Conservation (phyloP, 1,284 basidiomycete genomes). For the Caloboletus inedulis region DNA sequence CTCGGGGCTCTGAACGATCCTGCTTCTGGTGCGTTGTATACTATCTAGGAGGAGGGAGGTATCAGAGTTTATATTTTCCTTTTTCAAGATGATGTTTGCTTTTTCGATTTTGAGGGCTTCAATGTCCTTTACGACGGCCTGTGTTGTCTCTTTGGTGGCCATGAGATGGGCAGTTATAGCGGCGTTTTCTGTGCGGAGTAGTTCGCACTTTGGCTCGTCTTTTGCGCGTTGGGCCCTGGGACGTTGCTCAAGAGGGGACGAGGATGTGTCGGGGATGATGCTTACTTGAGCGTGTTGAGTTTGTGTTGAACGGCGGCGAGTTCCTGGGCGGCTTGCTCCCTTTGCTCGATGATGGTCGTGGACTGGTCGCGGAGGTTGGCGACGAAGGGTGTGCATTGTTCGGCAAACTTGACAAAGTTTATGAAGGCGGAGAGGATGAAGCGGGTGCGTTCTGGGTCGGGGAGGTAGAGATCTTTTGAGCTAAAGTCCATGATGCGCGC, state of each 20-base stretch:
- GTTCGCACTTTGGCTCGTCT: conserved; percentile 68
- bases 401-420: conserved; percentile 89
- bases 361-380: conserved; percentile 59
- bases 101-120: conserved; percentile 71
- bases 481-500: conserved; percentile 79
- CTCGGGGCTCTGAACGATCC: conserved; percentile 86
- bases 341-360: conserved; percentile 52
- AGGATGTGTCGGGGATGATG: conserved; percentile 6
- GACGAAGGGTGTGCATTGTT: conserved; percentile 64
- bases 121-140: conserved; percentile 52
- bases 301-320: conserved; percentile 51
- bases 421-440: conserved; percentile 81
- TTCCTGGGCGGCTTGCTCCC: conserved; percentile 51
- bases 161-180: conserved; percentile 61
- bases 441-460: conserved; percentile 69
- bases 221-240: conserved; percentile 62
- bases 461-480: conserved; percentile 68
- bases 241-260: not conserved
- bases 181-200: conserved; percentile 59
- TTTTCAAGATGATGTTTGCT: conserved; percentile 52
- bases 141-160: conserved; percentile 64
- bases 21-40: conserved; percentile 58
- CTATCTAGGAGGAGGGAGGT: conserved; percentile 55
- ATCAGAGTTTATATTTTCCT: conserved; percentile 61
- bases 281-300: conserved; percentile 64